phyloP scores from a whole-genome alignment of 306 rosid species.

The Lathyrus tuberosus region DNA sequence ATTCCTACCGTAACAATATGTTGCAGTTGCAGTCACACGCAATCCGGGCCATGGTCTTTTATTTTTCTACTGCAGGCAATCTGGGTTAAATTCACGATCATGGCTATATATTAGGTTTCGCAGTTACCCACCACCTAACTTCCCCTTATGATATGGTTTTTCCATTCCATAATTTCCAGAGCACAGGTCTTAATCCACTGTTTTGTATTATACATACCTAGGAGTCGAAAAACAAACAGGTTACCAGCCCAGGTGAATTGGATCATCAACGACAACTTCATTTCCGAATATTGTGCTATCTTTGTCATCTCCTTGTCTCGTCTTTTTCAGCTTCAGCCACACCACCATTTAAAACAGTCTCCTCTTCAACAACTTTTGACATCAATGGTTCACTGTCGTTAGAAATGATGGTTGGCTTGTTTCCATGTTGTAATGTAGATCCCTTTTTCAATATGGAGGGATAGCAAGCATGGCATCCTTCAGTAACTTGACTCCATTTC shows the following conservation, averaged over 20 bases:
- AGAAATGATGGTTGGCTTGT: slow-evolving; percentile 16
- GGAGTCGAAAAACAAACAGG: slow-evolving; percentile 8
- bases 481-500: slow-evolving; percentile 37
- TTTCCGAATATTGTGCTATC: slow-evolving; percentile 27
- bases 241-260: background rate
- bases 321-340: slow-evolving; percentile 14
- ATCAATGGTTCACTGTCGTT: slow-evolving; percentile 28
- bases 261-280: slow-evolving; percentile 19
- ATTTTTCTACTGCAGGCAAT: background rate
- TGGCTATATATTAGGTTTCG: background rate
- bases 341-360: slow-evolving; percentile 3
- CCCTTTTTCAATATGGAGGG: slow-evolving; percentile 28
- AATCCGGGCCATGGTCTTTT: background rate
- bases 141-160: background rate
- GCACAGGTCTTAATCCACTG: background rate
- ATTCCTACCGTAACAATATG: background rate
- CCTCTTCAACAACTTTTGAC: slow-evolving; percentile 35
- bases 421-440: slow-evolving; percentile 13
- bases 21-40: background rate
- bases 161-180: slow-evolving; percentile 27
- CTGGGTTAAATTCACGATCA: background rate
- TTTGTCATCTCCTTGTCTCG: slow-evolving; percentile 33
- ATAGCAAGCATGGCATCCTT: slow-evolving; percentile 11
- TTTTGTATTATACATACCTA: background rate
- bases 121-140: background rate